phyloP scores from a whole-genome alignment of 2,329 filamentous ascomycete species.

The Penicillium sp. region DNA sequence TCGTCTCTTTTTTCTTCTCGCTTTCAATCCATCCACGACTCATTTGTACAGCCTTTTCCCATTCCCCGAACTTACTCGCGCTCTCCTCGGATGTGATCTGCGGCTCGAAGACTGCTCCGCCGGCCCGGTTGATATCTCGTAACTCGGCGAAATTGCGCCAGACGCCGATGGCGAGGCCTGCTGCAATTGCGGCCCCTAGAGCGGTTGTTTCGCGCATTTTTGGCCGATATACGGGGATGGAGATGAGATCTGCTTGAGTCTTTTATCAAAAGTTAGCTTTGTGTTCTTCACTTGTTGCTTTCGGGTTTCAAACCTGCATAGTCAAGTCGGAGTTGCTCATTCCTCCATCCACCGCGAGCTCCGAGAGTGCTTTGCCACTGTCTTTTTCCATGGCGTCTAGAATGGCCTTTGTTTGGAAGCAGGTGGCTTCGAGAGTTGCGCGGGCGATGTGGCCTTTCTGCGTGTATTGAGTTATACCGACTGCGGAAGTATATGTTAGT shows the following conservation, averaged over 20 bases:
- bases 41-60: constrained; percentile 77
- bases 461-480: constrained; percentile 84
- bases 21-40: constrained; percentile 65
- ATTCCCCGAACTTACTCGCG: constrained; percentile 65
- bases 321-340: constrained; percentile 87
- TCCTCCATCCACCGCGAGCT: constrained; percentile 83
- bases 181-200: constrained; percentile 87
- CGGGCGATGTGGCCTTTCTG: constrained; percentile 84
- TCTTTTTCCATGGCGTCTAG: constrained; percentile 90
- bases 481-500: constrained; percentile 38
- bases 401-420: constrained; percentile 91
- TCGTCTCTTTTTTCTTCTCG: not conserved
- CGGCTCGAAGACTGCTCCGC: constrained; percentile 72
- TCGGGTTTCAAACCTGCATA: constrained; percentile 68
- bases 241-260: constrained; percentile 82
- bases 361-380: constrained; percentile 73
- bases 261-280: not conserved
- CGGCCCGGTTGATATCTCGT: constrained; percentile 70
- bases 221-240: constrained; percentile 81
- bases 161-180: constrained; percentile 76
- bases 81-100: constrained; percentile 60
- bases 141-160: constrained; percentile 78
- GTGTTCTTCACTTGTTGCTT: constrained; percentile 22
- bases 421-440: constrained; percentile 87
- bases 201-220: constrained; percentile 90